These are phyloP conservation scores for Flueggea neowawraea DNA, from an alignment of 441 rosid genomes.

Conservation along the genomic window DNA sequence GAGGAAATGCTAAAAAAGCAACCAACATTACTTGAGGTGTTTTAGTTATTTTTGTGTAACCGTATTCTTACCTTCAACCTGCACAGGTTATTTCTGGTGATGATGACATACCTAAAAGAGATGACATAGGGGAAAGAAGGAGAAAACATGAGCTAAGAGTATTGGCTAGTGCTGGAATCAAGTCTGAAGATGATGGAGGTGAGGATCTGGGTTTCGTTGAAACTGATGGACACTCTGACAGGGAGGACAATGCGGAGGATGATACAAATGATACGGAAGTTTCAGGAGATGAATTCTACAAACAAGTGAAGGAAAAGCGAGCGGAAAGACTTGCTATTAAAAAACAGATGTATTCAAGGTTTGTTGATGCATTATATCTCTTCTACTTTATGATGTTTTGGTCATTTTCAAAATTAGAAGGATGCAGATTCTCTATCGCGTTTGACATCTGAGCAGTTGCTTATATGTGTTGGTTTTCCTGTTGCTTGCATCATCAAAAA, in stretches of 20 bases:
- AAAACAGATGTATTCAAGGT: conserved; percentile 68
- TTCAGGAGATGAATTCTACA: conserved; percentile 63
- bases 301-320: conserved; percentile 53
- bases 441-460: no score
- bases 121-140: conserved; percentile 94
- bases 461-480: no score
- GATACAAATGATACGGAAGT: conserved; percentile 9
- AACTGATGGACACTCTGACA: not conserved
- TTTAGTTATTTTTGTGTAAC: not conserved
- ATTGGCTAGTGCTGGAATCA: conserved; percentile 77
- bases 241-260: conserved; percentile 34
- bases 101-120: conserved; percentile 88
- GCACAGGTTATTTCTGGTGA: conserved; percentile 73
- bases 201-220: conserved; percentile 23
- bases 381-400: not conserved
- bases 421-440: no score
- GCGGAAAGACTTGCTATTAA: conserved; percentile 70
- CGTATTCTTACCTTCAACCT: not conserved
- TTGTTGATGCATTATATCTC: conserved; percentile 7
- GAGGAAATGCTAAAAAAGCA: not conserved
- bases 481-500: no score
- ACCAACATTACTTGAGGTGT: not conserved
- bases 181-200: conserved; percentile 43
- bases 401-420: no score
- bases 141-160: conserved; percentile 81